These are phyloP conservation scores for Pseudogymnoascus sp. DNA, from an alignment of 2,329 filamentous ascomycete genomes.

Conservation along the genomic window DNA sequence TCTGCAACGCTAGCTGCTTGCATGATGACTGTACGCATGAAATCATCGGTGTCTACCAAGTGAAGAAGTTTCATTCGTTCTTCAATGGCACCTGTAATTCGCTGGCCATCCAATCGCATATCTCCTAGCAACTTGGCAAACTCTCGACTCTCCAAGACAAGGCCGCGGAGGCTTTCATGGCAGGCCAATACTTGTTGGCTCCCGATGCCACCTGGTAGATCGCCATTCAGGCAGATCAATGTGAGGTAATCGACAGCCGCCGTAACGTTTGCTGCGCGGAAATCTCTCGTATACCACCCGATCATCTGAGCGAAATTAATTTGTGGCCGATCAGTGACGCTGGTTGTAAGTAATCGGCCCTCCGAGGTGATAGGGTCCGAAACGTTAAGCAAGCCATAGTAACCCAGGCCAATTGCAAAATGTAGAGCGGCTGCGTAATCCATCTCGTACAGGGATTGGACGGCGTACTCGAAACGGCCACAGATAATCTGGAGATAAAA, in stretches of 20 bases:
- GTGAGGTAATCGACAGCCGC: slow-evolving; percentile 90
- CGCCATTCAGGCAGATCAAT: slow-evolving; percentile 84
- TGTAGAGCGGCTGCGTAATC: slow-evolving; percentile 91
- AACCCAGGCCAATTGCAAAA: slow-evolving; percentile 81
- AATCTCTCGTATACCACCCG: slow-evolving; percentile 92
- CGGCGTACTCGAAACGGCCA: slow-evolving; percentile 88
- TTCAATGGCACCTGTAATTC: slow-evolving; percentile 81
- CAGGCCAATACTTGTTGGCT: slow-evolving; percentile 73
- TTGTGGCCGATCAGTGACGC: slow-evolving; percentile 63
- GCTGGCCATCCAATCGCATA: slow-evolving; percentile 74
- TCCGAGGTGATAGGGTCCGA: slow-evolving; percentile 69
- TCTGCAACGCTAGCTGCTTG: slow-evolving; percentile 90
- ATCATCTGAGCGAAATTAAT: slow-evolving; percentile 92
- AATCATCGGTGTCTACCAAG: slow-evolving; percentile 69
- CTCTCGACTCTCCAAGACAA: slow-evolving; percentile 92
- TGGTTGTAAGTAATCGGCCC: slow-evolving; percentile 60
- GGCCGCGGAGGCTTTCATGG: slow-evolving; percentile 84
- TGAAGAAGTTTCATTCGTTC: slow-evolving; percentile 74
- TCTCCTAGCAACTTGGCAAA: slow-evolving; percentile 92
- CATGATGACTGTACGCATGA: slow-evolving; percentile 84
- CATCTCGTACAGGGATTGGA: slow-evolving; percentile 85
- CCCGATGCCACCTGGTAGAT: slow-evolving; percentile 66
- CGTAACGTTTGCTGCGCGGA: slow-evolving; percentile 80
- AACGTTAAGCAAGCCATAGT: slow-evolving; percentile 81
- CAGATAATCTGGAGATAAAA: slow-evolving; percentile 88